These are phyloP conservation scores for Ehretia macrophylla DNA, from an alignment of 257 asterid genomes.

Conservation along the genomic window DNA sequence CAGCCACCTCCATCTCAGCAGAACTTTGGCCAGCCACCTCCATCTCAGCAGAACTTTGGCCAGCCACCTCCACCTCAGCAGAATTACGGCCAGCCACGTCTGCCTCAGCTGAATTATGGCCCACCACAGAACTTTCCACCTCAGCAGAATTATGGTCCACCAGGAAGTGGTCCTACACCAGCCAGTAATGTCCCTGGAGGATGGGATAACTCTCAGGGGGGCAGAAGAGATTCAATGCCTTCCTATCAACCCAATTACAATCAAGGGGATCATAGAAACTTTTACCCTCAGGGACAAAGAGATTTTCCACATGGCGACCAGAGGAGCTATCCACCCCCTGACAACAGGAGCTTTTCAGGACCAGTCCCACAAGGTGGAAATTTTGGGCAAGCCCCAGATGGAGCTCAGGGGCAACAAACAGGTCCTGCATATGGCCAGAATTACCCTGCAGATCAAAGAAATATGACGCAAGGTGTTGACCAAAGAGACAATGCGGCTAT, in stretches of 20 bases:
- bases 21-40: slow-evolving; percentile 21
- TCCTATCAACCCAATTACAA: slow-evolving; percentile 13
- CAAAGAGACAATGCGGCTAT: slow-evolving; percentile 24
- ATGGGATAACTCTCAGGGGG: slow-evolving; percentile 20
- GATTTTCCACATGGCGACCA: slow-evolving; percentile 18
- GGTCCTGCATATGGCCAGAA: slow-evolving; percentile 22
- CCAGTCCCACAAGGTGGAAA: slow-evolving; percentile 28
- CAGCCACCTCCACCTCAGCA: slow-evolving; percentile 24
- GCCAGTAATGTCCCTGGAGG: slow-evolving; percentile 23
- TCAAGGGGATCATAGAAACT: slow-evolving; percentile 12
- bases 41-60: slow-evolving; percentile 29
- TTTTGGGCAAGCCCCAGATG: slow-evolving; percentile 16
- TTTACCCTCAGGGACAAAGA: slow-evolving; percentile 12
- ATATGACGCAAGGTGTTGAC: slow-evolving; percentile 10
- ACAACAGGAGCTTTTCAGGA: slow-evolving; percentile 7
- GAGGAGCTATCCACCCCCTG: slow-evolving; percentile 29
- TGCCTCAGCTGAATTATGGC: slow-evolving; percentile 19
- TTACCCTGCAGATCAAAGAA: slow-evolving; percentile 17
- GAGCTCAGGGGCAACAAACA: not conserved
- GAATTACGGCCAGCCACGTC: slow-evolving; percentile 16
- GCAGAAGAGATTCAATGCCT: slow-evolving; percentile 18
- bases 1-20: slow-evolving; percentile 22
- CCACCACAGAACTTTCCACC: slow-evolving; percentile 25
- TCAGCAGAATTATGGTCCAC: slow-evolving; percentile 27
- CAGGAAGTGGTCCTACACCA: slow-evolving; percentile 33